These are phyloP conservation scores for Arthromyces matolae DNA, from an alignment of 768 basidiomycete genomes.

Conservation along the genomic window DNA sequence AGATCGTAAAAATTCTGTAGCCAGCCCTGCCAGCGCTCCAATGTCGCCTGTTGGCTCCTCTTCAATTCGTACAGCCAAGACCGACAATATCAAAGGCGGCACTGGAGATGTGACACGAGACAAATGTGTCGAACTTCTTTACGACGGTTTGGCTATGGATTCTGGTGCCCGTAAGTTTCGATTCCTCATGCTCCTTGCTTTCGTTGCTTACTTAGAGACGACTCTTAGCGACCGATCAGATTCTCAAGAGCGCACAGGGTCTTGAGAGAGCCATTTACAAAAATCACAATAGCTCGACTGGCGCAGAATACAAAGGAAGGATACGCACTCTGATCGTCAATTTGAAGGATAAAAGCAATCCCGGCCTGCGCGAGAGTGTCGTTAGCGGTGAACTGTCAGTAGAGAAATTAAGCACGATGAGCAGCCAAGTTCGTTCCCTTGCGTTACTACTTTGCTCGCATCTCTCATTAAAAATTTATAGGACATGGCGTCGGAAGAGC, in stretches of 20 bases:
- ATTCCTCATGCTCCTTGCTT: no score
- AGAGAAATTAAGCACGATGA: constrained; percentile 74
- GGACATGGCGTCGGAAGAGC: constrained; percentile 96
- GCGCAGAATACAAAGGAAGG: constrained; percentile 62
- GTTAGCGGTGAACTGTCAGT: constrained; percentile 76
- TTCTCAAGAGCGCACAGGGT: constrained; percentile 60
- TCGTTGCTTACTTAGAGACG: constrained; percentile 1
- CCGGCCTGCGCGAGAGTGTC: constrained; percentile 76
- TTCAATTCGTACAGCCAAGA: constrained; percentile 52
- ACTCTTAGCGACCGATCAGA: constrained; percentile 62
- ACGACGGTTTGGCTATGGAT: constrained; percentile 86
- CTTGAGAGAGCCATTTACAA: constrained; percentile 67
- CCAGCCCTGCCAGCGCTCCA: constrained; percentile 37
- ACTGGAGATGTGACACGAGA: constrained; percentile 77
- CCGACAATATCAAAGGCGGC: constrained; percentile 61
- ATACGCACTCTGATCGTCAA: constrained; percentile 90
- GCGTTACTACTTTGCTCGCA: neutral
- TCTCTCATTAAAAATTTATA: constrained; percentile 24
- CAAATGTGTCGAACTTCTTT: constrained; percentile 85
- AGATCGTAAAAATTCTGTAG: constrained; percentile 19
- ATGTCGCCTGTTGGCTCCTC: constrained; percentile 30
- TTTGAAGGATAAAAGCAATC: constrained; percentile 94
- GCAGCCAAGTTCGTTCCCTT: constrained; percentile 57
- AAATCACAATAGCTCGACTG: constrained; percentile 39
- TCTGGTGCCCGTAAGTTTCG: constrained; percentile 77